phyloP scores from a whole-genome alignment of 768 basidiomycete species.

The Suillus plorans region DNA sequence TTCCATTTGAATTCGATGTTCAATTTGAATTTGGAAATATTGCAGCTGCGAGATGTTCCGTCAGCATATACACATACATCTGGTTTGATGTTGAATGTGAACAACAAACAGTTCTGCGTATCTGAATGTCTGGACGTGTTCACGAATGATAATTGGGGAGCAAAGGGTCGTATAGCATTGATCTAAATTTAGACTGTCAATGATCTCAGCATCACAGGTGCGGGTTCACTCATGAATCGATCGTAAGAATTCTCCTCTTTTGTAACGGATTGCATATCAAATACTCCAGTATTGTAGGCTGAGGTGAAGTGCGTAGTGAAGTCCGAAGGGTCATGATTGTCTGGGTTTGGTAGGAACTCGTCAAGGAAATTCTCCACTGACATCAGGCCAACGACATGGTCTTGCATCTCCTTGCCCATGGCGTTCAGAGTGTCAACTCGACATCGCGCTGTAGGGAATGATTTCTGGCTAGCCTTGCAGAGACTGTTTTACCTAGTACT shows the following conservation, averaged over 20 bases:
- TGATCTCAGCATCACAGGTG: background rate
- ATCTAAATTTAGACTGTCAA: constrained; percentile 3
- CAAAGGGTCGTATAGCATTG: constrained; percentile 1
- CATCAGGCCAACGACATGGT: constrained; percentile 6
- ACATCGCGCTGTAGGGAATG: too few relatives aligned
- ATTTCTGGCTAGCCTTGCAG: too few relatives aligned
- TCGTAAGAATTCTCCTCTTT: background rate
- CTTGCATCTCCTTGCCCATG: constrained; percentile 5
- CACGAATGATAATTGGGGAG: constrained; percentile 3
- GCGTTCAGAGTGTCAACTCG: background rate
- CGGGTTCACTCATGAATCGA: background rate
- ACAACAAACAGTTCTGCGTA: background rate
- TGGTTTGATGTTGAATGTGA: constrained; percentile 6
- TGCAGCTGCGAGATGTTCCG: too few relatives aligned
- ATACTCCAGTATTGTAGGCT: background rate
- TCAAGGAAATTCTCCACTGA: constrained; percentile 6
- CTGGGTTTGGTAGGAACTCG: constrained; percentile 4
- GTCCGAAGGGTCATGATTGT: background rate
- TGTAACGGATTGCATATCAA: background rate
- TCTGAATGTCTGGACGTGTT: constrained; percentile 3
- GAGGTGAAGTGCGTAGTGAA: background rate
- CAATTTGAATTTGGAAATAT: too few relatives aligned
- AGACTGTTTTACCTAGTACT: too few relatives aligned
- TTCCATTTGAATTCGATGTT: too few relatives aligned
- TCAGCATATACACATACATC: constrained; percentile 8